Conservation (phyloP, 2,329 filamentous ascomycete species). For the Colletotrichum tamarilloi region DNA sequence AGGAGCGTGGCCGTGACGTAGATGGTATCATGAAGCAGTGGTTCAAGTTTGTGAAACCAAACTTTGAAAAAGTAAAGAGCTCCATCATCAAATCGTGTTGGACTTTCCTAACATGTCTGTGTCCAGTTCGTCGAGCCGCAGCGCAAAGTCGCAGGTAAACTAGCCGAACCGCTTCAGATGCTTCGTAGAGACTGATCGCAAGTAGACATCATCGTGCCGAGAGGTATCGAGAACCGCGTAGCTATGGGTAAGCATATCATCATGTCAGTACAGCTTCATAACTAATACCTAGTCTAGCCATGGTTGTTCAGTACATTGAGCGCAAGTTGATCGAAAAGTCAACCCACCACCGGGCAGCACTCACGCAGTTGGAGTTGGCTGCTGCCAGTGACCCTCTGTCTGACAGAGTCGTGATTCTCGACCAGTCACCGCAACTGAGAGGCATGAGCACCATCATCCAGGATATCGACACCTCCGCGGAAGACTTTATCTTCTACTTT, state of each 20-base stretch:
- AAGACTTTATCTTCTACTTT: constrained; percentile 98
- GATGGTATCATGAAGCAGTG: constrained; percentile 98
- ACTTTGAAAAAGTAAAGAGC: constrained; percentile 78
- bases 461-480: constrained; percentile 79
- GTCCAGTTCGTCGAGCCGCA: constrained; percentile 87
- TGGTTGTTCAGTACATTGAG: constrained; percentile 94
- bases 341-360: constrained; percentile 80
- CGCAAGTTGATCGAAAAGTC: constrained; percentile 90
- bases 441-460: constrained; percentile 94
- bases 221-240: constrained; percentile 93
- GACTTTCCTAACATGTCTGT: not conserved
- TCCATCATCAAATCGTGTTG: not conserved
- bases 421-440: constrained; percentile 81
- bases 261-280: not conserved
- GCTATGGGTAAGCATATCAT: constrained; percentile 74
- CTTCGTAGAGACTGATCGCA: constrained; percentile 27
- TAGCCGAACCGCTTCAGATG: not conserved
- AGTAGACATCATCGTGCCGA: constrained; percentile 89
- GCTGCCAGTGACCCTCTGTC: constrained; percentile 80
- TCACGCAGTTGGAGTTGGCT: constrained; percentile 79
- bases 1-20: constrained; percentile 88
- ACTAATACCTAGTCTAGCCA: constrained; percentile 61
- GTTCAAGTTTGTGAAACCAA: constrained; percentile 96
- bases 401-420: constrained; percentile 77
- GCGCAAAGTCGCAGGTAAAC: constrained; percentile 80